Evolutionary conservation across 2,329 filamentous ascomycete genomes (phyloP), one percentile per base, ranked within the genome.

Genomic region (Talaromyces sp.): DNA sequence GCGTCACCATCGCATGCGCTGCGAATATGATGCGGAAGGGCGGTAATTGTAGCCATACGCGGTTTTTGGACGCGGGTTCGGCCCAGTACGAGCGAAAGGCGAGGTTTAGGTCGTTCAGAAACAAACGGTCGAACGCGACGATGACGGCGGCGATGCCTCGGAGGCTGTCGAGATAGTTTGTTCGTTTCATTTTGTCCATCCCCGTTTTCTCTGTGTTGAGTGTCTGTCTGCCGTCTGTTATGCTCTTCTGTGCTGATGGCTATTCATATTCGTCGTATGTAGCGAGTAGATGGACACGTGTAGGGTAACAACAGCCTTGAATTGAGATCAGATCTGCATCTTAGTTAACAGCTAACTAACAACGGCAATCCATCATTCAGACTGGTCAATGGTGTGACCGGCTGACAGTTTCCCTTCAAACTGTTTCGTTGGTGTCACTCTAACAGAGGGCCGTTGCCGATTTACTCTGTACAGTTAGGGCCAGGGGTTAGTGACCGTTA

Each of bases 1-100:
- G 78, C 5, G 83, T 79, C 1, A 87, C 85, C 43, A 79, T 78
- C 1, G 78, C 73, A 4, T 71, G 70, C 1, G 76, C 78, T 0
- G 74, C 72, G 45, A 79, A 71, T 27, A 75, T 58, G 3, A 81
- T 67, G 0, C 78, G 77, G 49, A 81, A 61, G 2, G 79, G 71
- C 1, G 79, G 78, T 17, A 80, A 70, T 66, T 79, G 77, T 15
- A 71, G 61, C 34, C 70, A 58, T 13, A 65, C 64, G 1, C 68
- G 65, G 49, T 72, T 72, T 15, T 68, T 60, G 22, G 70, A 64
- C 4, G 68, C 59, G 8, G 71, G 73, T 19, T 72, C 67, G 25
- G 68, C 67, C 69, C 71, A 71, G 54, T 71, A 71, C 10, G 69
- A 71, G 36, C 64, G 68, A 47, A 70, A 72, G 10, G 70, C 69